phyloP scores from a whole-genome alignment of 495 filamentous ascomycete genomes.

The Articulospora tetracladia region DNA sequence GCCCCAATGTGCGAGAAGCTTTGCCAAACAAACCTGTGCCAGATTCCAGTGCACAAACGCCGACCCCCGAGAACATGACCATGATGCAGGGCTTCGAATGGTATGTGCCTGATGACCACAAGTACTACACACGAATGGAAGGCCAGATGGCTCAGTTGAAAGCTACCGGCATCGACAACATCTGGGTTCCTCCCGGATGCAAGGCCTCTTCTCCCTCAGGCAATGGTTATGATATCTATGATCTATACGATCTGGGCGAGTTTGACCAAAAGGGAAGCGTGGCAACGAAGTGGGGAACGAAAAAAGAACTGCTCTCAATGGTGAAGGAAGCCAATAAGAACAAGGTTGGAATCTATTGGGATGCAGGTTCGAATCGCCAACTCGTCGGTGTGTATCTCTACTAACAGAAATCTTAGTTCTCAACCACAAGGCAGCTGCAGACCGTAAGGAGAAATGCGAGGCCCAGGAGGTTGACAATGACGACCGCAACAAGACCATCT shows the following conservation, averaged over 20 bases:
- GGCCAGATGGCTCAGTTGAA: conserved; percentile 51
- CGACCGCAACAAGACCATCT: conserved; percentile 54
- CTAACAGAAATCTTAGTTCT: conserved; percentile 41
- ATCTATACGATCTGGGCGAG: conserved; percentile 73
- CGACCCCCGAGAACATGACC: conserved; percentile 51
- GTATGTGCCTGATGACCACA: conserved; percentile 62
- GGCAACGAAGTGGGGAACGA: conserved; percentile 71
- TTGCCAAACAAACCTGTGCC: not conserved
- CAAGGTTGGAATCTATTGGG: conserved; percentile 62
- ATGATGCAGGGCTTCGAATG: conserved; percentile 75
- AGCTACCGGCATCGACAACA: conserved; percentile 57
- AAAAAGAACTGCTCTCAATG: conserved; percentile 56
- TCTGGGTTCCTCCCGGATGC: conserved; percentile 74
- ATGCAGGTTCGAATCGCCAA: conserved; percentile 38
- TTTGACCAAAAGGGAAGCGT: conserved; percentile 67
- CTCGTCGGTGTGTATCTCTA: not conserved
- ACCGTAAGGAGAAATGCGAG: conserved; percentile 53
- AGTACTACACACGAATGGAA: conserved; percentile 60
- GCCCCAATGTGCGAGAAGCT: not conserved
- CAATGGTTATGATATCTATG: conserved; percentile 77
- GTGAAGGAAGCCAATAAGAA: conserved; percentile 43
- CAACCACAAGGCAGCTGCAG: conserved; percentile 72
- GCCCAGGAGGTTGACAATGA: conserved; percentile 60
- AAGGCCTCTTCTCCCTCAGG: conserved; percentile 60
- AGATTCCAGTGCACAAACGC: conserved; percentile 15